Conservation (phyloP, 768 basidiomycete species). For the Pisolithus sp. region DNA sequence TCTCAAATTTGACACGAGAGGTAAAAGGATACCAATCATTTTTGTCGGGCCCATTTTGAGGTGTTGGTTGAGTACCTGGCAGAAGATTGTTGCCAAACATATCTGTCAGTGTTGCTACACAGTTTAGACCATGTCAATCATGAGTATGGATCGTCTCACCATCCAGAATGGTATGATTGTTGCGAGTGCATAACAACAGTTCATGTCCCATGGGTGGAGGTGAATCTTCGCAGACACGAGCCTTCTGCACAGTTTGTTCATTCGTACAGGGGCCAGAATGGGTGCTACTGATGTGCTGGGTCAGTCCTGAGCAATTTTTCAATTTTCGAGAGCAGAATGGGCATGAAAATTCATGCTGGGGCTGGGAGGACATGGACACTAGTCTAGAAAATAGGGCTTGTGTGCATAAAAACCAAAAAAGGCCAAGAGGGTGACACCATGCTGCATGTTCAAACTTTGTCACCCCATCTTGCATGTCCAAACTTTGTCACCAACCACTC, state of each 20-base stretch:
- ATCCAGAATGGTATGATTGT: neutral
- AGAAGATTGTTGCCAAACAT: neutral
- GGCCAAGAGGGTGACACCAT: neutral
- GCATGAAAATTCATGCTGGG: neutral
- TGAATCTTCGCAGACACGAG: neutral
- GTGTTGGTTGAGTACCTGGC: neutral
- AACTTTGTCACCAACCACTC: too few species aligned
- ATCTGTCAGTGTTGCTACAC: neutral
- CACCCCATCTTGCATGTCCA: neutral
- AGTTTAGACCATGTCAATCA: neutral
- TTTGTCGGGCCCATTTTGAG: neutral
- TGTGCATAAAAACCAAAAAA: neutral
- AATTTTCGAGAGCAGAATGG: neutral
- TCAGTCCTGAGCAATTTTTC: neutral
- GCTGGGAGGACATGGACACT: too few species aligned
- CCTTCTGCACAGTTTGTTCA: neutral
- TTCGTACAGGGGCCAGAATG: neutral
- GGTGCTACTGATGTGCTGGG: neutral
- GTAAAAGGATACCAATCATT: too few species aligned
- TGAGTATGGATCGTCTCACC: neutral
- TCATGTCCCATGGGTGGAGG: neutral
- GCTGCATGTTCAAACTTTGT: neutral
- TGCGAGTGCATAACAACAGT: neutral
- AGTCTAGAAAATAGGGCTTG: neutral
- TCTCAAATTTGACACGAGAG: too few species aligned